Evolutionary conservation across 306 rosid species (phyloP), one percentile per base, ranked within the genome.

Genomic region (Cercis canadensis): DNA sequence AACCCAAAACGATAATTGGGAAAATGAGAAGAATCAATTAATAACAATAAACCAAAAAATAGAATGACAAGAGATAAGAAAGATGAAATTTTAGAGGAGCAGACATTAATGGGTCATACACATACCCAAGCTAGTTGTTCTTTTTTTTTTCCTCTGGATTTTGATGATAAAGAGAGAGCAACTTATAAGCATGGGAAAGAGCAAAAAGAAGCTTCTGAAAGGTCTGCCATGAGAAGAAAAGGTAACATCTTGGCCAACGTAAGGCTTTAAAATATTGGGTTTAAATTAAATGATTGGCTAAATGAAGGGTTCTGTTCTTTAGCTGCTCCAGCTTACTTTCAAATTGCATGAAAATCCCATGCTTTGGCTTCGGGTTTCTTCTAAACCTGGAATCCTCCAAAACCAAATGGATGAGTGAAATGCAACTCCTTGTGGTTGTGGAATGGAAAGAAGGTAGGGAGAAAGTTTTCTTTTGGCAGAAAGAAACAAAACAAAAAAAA

Each of bases 191-290:
- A 76, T 54, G 19, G 16, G 16, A 33, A 7, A 33, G 10, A 37
- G 8, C 15, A 31, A 43, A 12, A 40, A 50, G 7, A 45, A 73
- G 62, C 50, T 58, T 52, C 19, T 37, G 19, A 62, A 82, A 52
- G 40, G 54, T 64, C 61, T 63, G 49, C 76, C 77, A 73, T 73
- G 67, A 21, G 60, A 68, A 21, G 9, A 11, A 29, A 46, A 62
- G 73, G 52, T 32, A 16, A 15, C 57, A 4, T 74, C 61, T 68
- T 41, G 37, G 11, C 3, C 34, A 55, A 65, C 49, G 65, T 53
- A 39, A 24, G 29, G 1, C 29, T 24, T 24, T 24, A 24, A 24
- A 24, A 24, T 24, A 24, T 24, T 78, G 16, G 17, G 29, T 43
- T 21, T 32, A 10, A 52, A 7, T 58, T 37, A 19, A 63, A 46